Conservation (phyloP, 2,329 filamentous ascomycete species). For the Ophiocordyceps camponoti-leonardi region DNA sequence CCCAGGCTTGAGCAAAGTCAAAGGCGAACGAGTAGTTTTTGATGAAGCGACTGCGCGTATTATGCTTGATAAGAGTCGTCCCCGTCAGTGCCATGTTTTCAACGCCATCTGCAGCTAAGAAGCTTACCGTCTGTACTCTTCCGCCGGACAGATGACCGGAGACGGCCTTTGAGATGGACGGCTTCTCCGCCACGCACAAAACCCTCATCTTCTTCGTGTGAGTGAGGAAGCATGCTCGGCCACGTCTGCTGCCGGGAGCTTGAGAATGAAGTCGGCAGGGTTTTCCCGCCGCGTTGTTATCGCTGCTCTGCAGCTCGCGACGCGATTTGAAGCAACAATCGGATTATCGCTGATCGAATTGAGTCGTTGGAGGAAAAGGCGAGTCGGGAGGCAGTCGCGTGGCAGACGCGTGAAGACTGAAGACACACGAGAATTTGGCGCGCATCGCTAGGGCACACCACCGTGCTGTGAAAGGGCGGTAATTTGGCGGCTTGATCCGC, state of each 20-base stretch:
- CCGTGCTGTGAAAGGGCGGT: too few relatives aligned
- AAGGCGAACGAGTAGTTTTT: slow-evolving; percentile 93
- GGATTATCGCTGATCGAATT: not conserved
- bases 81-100: slow-evolving; percentile 6
- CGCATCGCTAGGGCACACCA: too few relatives aligned
- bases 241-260: not conserved
- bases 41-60: slow-evolving; percentile 58
- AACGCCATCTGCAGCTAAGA: not conserved
- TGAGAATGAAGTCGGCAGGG: not conserved
- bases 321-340: not conserved
- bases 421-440: not conserved
- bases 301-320: not conserved
- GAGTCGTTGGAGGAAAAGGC: not conserved
- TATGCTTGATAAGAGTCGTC: slow-evolving; percentile 28
- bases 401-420: not conserved
- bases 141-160: slow-evolving; percentile 78
- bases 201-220: slow-evolving; percentile 24
- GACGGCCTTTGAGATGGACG: slow-evolving; percentile 89
- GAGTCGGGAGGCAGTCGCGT: not conserved
- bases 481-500: too few relatives aligned
- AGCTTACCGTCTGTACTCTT: slow-evolving; percentile 46
- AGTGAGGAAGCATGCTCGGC: not conserved
- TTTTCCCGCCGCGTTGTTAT: not conserved
- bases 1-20: slow-evolving; percentile 68
- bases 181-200: slow-evolving; percentile 48